phyloP scores from a whole-genome alignment of 1,284 basidiomycete genomes.

The Pseudozyma tsukubaensis region DNA sequence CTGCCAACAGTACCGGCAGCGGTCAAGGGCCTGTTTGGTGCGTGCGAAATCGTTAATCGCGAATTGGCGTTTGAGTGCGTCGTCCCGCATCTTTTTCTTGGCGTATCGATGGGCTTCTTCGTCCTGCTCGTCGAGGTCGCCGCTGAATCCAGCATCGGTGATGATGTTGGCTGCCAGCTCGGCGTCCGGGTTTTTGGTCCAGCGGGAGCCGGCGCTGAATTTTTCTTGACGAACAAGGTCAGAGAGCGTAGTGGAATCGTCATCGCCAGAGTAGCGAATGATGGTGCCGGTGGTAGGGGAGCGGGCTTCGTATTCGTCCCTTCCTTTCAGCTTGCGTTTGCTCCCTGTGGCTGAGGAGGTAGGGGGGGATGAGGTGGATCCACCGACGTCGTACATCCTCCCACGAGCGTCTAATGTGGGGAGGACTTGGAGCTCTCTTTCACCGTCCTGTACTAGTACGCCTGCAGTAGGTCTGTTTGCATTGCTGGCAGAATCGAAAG shows the following conservation, averaged over 20 bases:
- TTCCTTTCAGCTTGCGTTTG: slow-evolving; percentile 78
- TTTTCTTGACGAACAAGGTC: slow-evolving; percentile 93
- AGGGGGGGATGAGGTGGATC: slow-evolving; percentile 71
- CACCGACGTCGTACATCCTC: slow-evolving; percentile 88
- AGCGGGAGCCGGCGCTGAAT: slow-evolving; percentile 85
- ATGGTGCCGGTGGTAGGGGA: slow-evolving; percentile 76
- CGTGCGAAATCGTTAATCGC: slow-evolving; percentile 94
- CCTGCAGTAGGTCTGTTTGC: neutral
- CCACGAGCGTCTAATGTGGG: slow-evolving; percentile 90
- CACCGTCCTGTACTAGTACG: slow-evolving; percentile 25
- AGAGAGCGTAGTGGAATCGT: slow-evolving; percentile 84
- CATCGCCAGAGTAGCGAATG: slow-evolving; percentile 73
- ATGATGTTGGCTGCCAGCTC: slow-evolving; percentile 89
- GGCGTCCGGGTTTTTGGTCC: slow-evolving; percentile 90
- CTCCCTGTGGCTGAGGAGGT: slow-evolving; percentile 43
- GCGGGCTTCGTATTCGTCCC: slow-evolving; percentile 79
- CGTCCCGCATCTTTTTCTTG: slow-evolving; percentile 91
- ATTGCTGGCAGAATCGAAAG: neutral
- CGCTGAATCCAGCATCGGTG: slow-evolving; percentile 83
- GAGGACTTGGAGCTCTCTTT: slow-evolving; percentile 77
- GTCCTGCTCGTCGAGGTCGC: slow-evolving; percentile 86
- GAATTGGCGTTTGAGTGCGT: slow-evolving; percentile 95
- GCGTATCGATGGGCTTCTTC: slow-evolving; percentile 93
- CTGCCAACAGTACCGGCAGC: slow-evolving; percentile 75
- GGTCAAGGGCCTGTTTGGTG: slow-evolving; percentile 87